Base-by-base conservation (phyloP, 1,284 basidiomycete species). In the Ustilago crameri region DNA sequence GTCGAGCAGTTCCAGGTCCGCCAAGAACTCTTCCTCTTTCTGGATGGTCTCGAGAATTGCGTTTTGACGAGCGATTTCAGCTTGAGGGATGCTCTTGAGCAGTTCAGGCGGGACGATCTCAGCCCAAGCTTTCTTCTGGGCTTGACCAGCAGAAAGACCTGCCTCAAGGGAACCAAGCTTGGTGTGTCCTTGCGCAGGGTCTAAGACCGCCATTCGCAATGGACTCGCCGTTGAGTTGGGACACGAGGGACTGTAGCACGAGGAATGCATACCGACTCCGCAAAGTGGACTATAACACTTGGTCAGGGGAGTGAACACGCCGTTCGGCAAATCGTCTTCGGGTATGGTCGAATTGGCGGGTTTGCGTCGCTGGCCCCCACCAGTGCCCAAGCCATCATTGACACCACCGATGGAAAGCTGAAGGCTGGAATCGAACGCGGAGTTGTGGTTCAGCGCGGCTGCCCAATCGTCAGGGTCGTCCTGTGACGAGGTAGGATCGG, bases 241-340 rank as follows among this genome's bases (percentile, higher is more conserved):
- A 55, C 82, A 80, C 48, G 71, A 70, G 7, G 50, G 51, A 23
- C 64, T 65, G 56, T 76, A 83, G 67, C 79, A 80, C 3, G 24
- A 30, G 1, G 52, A 50, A 3, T 41, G 51, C 20, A 45, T 46
- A 1, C 46, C 63, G 27, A 78, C 47, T 89, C 89, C 83, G 85
- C 96, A 98, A 38, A 96, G 98, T 10, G 96, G 94, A 42, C 93
- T 96, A 86, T 98, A 98, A 84, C 96, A 99, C 80, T 95, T 93
- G 0, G 95, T 95, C 64, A 99, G 87, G 22, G 98, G 88, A 0
- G 95, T 98, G 83, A 98, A 97, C 10, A 98, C 93, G 37, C 96
- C 96, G 1, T 92, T 90, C 0, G 96, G 96, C 56, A 97, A 85
- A 20, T 91, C 86, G 45, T 86, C 87, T 88, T 87, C 37, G 90